These are phyloP conservation scores for Gossypium raimondii DNA, from an alignment of 345 rosid species.

Conservation along the genomic window DNA sequence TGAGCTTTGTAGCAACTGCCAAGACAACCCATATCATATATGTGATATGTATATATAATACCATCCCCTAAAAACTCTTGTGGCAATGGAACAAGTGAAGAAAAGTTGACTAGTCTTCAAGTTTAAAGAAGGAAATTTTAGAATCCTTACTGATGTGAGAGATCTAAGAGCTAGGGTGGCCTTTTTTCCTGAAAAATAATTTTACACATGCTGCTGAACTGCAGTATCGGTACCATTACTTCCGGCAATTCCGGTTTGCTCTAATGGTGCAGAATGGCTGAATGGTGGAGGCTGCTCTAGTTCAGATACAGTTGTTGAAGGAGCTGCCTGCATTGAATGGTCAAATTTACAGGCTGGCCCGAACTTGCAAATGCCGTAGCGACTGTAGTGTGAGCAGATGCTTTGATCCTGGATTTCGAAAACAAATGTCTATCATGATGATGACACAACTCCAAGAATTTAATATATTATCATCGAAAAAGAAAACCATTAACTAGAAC, in stretches of 20 bases:
- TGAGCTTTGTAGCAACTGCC: neutral
- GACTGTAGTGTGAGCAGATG: constrained; percentile 73
- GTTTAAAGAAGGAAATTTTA: constrained; percentile 4
- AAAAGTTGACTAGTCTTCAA: constrained; percentile 15
- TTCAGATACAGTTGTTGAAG: constrained; percentile 22
- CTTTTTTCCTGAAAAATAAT: constrained; percentile 12
- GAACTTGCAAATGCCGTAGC: constrained; percentile 90
- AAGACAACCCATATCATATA: constrained; percentile 14
- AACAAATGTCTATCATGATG: neutral
- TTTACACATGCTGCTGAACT: constrained; percentile 35
- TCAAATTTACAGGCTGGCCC: constrained; percentile 91
- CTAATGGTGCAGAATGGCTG: constrained; percentile 20
- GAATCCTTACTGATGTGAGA: constrained; percentile 16
- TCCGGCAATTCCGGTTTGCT: constrained; percentile 27
- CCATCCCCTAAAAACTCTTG: constrained; percentile 32
- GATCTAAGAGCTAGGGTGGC: constrained; percentile 23
- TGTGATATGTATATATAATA: constrained; percentile 15
- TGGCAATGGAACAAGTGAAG: constrained; percentile 23
- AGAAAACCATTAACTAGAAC: neutral
- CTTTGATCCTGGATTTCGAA: constrained; percentile 55
- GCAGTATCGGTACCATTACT: constrained; percentile 26
- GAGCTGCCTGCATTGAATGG: constrained; percentile 46
- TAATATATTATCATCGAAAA: neutral
- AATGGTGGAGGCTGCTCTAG: constrained; percentile 24
- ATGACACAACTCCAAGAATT: neutral